Conservation (phyloP, 495 filamentous ascomycete genomes). For the Glarea lozoyensis region DNA sequence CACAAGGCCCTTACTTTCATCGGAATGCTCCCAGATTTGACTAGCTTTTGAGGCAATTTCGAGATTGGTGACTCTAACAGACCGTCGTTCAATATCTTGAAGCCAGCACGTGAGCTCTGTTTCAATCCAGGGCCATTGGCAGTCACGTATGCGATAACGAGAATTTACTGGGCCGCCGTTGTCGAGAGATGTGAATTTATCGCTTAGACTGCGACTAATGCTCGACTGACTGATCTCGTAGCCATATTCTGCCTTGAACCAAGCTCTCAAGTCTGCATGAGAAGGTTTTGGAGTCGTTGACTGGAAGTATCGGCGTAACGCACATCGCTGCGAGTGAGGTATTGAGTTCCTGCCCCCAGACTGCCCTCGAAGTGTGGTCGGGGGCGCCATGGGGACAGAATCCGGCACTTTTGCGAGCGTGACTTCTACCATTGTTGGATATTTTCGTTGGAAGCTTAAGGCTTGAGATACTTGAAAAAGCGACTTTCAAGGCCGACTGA, state of each 20-base stretch:
- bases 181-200: conserved; percentile 10
- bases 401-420: not conserved
- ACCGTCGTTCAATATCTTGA: not conserved
- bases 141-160: conserved; percentile 5
- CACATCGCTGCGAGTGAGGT: conserved; percentile 4
- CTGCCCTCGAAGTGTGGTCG: not conserved
- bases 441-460: too few species aligned
- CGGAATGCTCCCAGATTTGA: conserved; percentile 6
- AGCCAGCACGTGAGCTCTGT: conserved; percentile 5
- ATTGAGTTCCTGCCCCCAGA: conserved; percentile 2
- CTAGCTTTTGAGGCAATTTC: conserved; percentile 4
- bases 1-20: not conserved
- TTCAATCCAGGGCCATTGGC: conserved; percentile 11
- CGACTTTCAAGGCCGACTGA: too few species aligned
- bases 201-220: conserved; percentile 10
- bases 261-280: conserved; percentile 4
- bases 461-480: too few species aligned
- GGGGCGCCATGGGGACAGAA: not conserved
- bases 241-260: conserved; percentile 7
- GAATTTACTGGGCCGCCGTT: not conserved
- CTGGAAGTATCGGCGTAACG: conserved; percentile 10
- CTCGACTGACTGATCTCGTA: conserved; percentile 10
- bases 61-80: conserved; percentile 5
- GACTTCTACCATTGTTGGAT: too few species aligned
- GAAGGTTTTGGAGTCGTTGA: conserved; percentile 7